phyloP scores from a whole-genome alignment of 1,139 yeast genomes.

The Suhomyces coccinellae region DNA sequence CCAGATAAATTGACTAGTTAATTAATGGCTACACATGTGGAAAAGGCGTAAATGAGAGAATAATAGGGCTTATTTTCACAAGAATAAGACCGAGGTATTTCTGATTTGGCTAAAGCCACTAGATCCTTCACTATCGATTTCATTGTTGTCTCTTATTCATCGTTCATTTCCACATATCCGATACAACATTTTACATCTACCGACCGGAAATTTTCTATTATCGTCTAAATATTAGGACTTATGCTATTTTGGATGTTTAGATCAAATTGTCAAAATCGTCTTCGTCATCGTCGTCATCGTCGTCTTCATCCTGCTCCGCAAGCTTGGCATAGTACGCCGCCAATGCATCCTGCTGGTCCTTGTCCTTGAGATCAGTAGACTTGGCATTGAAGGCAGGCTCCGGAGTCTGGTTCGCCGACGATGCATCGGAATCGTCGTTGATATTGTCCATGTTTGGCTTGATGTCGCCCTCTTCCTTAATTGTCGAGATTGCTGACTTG shows the following conservation, averaged over 20 bases:
- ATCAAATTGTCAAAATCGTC: conserved; percentile 49
- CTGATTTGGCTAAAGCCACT: too few species aligned
- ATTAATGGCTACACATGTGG: too few species aligned
- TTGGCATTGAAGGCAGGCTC: conserved; percentile 13
- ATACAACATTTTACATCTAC: neutral
- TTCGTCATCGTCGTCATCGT: conserved; percentile 63
- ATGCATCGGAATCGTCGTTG: conserved; percentile 15
- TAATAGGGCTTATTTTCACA: too few species aligned
- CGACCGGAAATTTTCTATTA: neutral
- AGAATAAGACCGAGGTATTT: too few species aligned
- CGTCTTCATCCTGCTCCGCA: conserved; percentile 62
- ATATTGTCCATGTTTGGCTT: conserved; percentile 4
- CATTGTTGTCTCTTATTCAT: too few species aligned
- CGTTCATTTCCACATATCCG: too few species aligned
- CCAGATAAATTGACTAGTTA: too few species aligned
- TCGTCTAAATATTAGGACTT: neutral
- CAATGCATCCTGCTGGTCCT: conserved; percentile 73
- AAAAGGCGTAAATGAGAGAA: too few species aligned
- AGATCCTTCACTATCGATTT: too few species aligned
- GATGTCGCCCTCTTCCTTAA: conserved; percentile 7
- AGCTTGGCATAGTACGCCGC: conserved; percentile 77
- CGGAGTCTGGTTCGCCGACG: conserved; percentile 8
- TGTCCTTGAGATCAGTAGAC: conserved; percentile 45
- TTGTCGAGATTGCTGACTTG: conserved; percentile 21
- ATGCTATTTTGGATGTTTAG: conserved; percentile 2